Evolutionary conservation across 768 basidiomycete species (phyloP).

Genomic region (Boletellus emodensis): DNA sequence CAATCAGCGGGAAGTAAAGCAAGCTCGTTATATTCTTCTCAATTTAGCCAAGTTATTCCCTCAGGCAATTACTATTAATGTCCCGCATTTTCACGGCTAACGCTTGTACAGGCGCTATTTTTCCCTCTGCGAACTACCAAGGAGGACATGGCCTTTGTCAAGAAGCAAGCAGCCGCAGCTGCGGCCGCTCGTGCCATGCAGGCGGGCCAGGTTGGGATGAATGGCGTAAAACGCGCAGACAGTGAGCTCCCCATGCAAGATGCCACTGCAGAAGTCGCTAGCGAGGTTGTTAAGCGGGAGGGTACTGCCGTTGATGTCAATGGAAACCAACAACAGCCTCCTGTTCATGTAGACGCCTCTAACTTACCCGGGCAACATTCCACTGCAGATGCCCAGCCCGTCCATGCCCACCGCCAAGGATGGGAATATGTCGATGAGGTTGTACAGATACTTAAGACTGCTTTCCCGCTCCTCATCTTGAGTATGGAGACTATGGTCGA

Average conservation of each 20-base stretch:
- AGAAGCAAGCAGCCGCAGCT: slow-evolving; percentile 38
- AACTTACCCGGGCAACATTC: slow-evolving; percentile 14
- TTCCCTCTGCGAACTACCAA: slow-evolving; percentile 86
- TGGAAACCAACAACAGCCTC: slow-evolving; percentile 22
- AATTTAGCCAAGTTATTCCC: slow-evolving; percentile 90
- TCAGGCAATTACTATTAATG: slow-evolving; percentile 54
- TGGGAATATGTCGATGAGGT: slow-evolving; percentile 94
- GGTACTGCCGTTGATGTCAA: slow-evolving; percentile 15
- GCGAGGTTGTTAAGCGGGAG: slow-evolving; percentile 27
- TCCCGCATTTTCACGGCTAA: slow-evolving; percentile 4
- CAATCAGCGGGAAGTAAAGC: slow-evolving; percentile 88
- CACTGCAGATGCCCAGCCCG: slow-evolving; percentile 20
- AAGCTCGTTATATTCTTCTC: slow-evolving; percentile 83
- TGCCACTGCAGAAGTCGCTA: slow-evolving; percentile 23
- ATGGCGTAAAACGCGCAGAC: slow-evolving; percentile 30
- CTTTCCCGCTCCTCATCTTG: slow-evolving; percentile 89
- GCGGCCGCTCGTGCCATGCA: slow-evolving; percentile 33
- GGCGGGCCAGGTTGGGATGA: slow-evolving; percentile 31
- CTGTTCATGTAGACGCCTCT: slow-evolving; percentile 18
- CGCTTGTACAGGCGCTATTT: slow-evolving; percentile 71
- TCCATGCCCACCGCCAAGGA: slow-evolving; percentile 54
- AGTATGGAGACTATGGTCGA: slow-evolving; percentile 98
- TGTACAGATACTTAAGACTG: slow-evolving; percentile 88
- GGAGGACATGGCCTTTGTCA: slow-evolving; percentile 58
- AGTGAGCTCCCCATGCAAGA: slow-evolving; percentile 30